Conservation (phyloP, 768 basidiomycete genomes). For the Suillus sp. region DNA sequence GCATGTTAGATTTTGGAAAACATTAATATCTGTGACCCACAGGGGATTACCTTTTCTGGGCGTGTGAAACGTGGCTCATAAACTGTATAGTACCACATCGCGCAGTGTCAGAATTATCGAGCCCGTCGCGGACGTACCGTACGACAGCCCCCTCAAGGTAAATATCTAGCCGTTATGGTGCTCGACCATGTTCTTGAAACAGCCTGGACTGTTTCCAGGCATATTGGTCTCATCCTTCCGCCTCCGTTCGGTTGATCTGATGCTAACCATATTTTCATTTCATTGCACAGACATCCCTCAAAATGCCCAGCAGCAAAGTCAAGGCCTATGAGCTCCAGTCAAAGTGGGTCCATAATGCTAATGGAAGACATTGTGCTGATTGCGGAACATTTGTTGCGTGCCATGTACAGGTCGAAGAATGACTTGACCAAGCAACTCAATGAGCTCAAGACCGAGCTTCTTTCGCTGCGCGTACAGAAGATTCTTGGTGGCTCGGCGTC, state of each 20-base stretch:
- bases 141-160: conserved; percentile 41
- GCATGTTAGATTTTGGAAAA: neutral
- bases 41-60: conserved; percentile 12
- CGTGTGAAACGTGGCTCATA: conserved; percentile 45
- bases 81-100: conserved; percentile 42
- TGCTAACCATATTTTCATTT: conserved; percentile 4
- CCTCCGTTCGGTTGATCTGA: conserved; percentile 3
- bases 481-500: conserved; percentile 93
- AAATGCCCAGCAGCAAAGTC: conserved; percentile 88
- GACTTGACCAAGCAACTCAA: conserved; percentile 92
- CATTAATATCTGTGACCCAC: neutral
- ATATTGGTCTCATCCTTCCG: conserved; percentile 7
- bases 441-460: conserved; percentile 95
- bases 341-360: conserved; percentile 61
- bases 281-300: conserved; percentile 37
- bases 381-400: conserved; percentile 15
- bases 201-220: neutral
- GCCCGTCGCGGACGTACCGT: conserved; percentile 31
- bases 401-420: conserved; percentile 78
- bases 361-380: conserved; percentile 2
- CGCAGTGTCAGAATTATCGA: conserved; percentile 33
- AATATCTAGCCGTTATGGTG: conserved; percentile 24
- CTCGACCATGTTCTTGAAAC: neutral
- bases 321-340: conserved; percentile 96
- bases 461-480: conserved; percentile 95